phyloP scores from a whole-genome alignment of 352 stramenopile species.

The Bremia lactucae region DNA sequence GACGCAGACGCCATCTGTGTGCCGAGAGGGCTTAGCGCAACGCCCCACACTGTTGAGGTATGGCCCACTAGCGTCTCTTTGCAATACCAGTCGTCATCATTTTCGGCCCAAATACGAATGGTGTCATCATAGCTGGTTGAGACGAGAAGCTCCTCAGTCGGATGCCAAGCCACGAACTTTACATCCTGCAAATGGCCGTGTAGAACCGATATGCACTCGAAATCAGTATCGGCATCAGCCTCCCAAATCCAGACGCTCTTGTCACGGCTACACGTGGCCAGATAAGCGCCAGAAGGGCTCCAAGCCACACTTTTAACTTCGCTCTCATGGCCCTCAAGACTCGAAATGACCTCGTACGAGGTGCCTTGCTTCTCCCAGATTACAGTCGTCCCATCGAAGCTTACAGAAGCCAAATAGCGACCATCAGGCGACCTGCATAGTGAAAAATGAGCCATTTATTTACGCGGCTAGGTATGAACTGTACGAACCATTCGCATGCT shows the following conservation, averaged over 20 bases:
- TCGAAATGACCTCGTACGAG: constrained; percentile 90
- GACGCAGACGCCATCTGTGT: constrained; percentile 81
- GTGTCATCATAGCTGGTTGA: constrained; percentile 94
- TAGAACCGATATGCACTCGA: constrained; percentile 95
- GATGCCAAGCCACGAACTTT: constrained; percentile 92
- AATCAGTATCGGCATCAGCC: constrained; percentile 88
- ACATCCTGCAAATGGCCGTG: constrained; percentile 94
- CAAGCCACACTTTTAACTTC: constrained; percentile 96
- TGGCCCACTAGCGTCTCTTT: constrained; percentile 86
- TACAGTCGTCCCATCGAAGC: constrained; percentile 92
- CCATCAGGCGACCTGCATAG: constrained; percentile 65
- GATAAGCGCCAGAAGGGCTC: constrained; percentile 86
- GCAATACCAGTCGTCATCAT: constrained; percentile 96
- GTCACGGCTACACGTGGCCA: constrained; percentile 97
- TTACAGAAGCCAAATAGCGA: constrained; percentile 88
- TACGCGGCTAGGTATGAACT: too few relatives aligned
- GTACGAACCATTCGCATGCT: constrained; percentile 86
- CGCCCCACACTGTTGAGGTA: constrained; percentile 90
- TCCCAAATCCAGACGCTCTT: constrained; percentile 99
- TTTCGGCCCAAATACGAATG: constrained; percentile 91
- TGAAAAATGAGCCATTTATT: too few relatives aligned
- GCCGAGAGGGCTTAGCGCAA: constrained; percentile 74
- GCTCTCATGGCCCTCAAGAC: constrained; percentile 96
- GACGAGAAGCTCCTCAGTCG: constrained; percentile 73
- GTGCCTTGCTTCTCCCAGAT: constrained; percentile 88